Base-by-base conservation (phyloP, 352 stramenopile species). In the Phytophthora ohioensis region DNA sequence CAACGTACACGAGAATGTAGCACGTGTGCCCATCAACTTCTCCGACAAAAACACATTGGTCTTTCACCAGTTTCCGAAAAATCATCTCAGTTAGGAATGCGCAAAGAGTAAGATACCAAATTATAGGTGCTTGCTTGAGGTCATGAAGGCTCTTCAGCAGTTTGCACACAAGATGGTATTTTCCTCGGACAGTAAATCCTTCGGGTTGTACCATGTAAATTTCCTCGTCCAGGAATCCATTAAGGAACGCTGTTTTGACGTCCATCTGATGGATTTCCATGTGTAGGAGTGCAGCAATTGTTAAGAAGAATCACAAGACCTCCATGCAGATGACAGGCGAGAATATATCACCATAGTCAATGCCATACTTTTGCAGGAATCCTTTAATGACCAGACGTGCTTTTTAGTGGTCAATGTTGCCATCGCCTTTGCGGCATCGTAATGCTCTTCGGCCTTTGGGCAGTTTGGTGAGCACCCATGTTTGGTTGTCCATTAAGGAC, bases 161-260 rank as follows among this genome's bases (percentile, higher is more conserved):
- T 3, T 36, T 51, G 31, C 59, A 69, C 13, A 71, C 67, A 15
- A 32, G 30, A 1, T 57, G 13, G 21, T 43, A 31, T 12, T 55
- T 27, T 2, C 6, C 38, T n/a, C 8, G 15, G 7, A 30, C n/a
- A 0, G 8, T 10, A 34, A 38, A 66, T n/a, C 67, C 59, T 27
- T 71, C 46, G 0, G 49, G 52, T 8, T 73, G 64, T 11, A n/a
- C 47, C 57, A 73, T 77, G 32, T 64, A 71, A 8, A 71, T 69
- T 13, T 77, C 54, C 15, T 74, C 58, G 2, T 71, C 58, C 0
- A 77, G 39, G 0, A 47, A 27, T 4, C 60, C 66, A 4, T 78
- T 72, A 0, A 72, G 56, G 13, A 78, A 75, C 2, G 66, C 60
- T 12, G 60, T 75, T 32, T 72, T 78, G 3, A 78, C 71, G 47